Evolutionary conservation across 2,329 filamentous ascomycete genomes (phyloP), one percentile per base, ranked within the genome.

Genomic region (Xenoacremonium recifei): DNA sequence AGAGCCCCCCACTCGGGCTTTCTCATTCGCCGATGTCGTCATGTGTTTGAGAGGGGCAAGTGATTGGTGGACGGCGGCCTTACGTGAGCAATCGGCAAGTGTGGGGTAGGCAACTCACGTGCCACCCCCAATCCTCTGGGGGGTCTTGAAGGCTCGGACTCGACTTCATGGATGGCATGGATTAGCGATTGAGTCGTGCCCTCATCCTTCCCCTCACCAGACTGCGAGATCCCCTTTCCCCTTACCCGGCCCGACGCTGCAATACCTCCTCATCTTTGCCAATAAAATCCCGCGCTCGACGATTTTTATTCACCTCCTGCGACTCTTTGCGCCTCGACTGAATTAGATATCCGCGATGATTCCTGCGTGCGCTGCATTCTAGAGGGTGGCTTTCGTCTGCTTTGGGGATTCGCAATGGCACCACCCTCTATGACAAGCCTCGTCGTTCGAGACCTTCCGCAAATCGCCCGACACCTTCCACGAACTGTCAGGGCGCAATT

Each of bases 371-470:
- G 68, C 68, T 73, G 68, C 68, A 47, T 72, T 72, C 51, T 79
- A 76, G 71, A 76, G 73, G 73, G 74, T 77, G 73, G 75, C 65
- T 61, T 60, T 68, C 61, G 48, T 50, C 53, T 40, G 66, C 61
- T 39, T 42, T 37, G 42, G 61, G 61, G 60, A 57, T 66, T 71
- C 67, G 67, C 69, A 63, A 80, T 79, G 77, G 76, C 69, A 74
- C 72, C 74, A 75, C 73, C 73, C 72, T 77, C 73, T 61, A 62
- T 64, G 67, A 68, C 62, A 58, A 60, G 53, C 59, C 61, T 64
- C 56, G 60, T 62, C 44, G 42, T 59, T 47, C 41, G 44, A 60
- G 51, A 51, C 40, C 47, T 30, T 37, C 36, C 30, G 10, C 40
- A 40, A 27, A 27, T 27, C 23, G 23, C 23, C 23, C 23, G 23